Conservation (phyloP, 75 land plant species). For the Cryptomeria japonica region DNA sequence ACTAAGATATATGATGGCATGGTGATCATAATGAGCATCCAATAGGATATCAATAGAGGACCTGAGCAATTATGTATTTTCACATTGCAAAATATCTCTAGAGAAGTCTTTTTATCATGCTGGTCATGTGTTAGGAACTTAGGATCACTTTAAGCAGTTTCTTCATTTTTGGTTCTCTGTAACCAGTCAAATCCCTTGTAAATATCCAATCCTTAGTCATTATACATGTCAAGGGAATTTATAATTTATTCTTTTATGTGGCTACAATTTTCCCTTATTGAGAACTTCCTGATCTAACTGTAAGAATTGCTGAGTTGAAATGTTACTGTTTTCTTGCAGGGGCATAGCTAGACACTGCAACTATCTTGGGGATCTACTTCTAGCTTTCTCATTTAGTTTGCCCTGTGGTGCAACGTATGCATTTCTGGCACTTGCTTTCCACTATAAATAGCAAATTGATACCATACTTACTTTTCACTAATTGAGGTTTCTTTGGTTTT, state of each 20-base stretch:
- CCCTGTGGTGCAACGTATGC: slow-evolving; percentile 93
- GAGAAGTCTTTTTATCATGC: neutral
- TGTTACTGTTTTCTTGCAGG: slow-evolving; percentile 39
- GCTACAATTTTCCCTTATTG: neutral
- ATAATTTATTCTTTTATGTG: neutral
- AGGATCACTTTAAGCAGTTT: neutral
- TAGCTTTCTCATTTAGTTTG: slow-evolving; percentile 93
- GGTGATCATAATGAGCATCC: too few species aligned
- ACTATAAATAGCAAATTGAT: slow-evolving; percentile 14
- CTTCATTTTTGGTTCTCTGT: neutral
- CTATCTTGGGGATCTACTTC: slow-evolving; percentile 89
- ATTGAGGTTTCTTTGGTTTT: neutral
- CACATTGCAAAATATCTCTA: too few species aligned
- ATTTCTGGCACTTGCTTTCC: neutral
- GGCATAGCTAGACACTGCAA: slow-evolving; percentile 97
- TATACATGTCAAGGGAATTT: neutral
- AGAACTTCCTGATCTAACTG: neutral
- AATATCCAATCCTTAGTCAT: neutral
- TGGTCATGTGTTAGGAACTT: neutral
- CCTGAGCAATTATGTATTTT: neutral
- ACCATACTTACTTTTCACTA: slow-evolving; percentile 16
- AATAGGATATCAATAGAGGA: neutral
- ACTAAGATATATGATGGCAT: too few species aligned
- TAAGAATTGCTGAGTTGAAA: neutral
- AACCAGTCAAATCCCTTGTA: neutral